Evolutionary conservation across 1,284 basidiomycete species (phyloP), one percentile per base, ranked within the genome.

Genomic region (Leucoagaricus sp.): DNA sequence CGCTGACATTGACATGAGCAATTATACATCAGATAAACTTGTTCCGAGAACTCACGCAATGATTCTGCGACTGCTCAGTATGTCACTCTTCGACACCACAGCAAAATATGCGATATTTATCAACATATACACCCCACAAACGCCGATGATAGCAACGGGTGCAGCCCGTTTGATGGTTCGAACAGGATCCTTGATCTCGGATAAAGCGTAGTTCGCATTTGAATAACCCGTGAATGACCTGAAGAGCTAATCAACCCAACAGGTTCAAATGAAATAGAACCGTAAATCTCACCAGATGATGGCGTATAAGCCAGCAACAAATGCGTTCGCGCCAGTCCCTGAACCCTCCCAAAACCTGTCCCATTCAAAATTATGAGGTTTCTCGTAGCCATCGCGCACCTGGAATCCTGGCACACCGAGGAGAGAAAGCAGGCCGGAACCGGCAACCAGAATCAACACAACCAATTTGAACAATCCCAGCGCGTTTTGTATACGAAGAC

Each of bases 211-310:
- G 64, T 89, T 89, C 13, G 85, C 86, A 56, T 85, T 87, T 0
- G 83, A 81, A 64, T 88, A 90, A 0, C 87, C 87, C 49, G 80
- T 76, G 65, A 83, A 87, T 0, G 84, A 85, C 87, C 86, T 88
- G 21, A 13, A 44, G 23, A 19, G 45, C 19, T 26, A 36, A 34
- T 51, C 29, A 34, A 46, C 19, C 33, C 25, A 4, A 44, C 23
- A 9, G 13, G 6, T 25, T 25, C 17, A 25, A 2, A 3, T 5
- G 34, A 28, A 23, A 25, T 7, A 45, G 4, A 29, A n/a, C n/a
- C n/a, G 2, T n/a, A 13, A 38, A 4, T 15, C 75, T 31, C 55
- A 85, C 86, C 85, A 87, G 26, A 85, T 83, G 44, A 88, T 83
- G 60, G 79, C 85, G 65, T 85, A 86, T n/a, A 89, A 69, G 8